Evolutionary conservation across 2,329 filamentous ascomycete species (phyloP), one percentile per base, ranked within the genome.

Genomic region (Penicillium sp.): DNA sequence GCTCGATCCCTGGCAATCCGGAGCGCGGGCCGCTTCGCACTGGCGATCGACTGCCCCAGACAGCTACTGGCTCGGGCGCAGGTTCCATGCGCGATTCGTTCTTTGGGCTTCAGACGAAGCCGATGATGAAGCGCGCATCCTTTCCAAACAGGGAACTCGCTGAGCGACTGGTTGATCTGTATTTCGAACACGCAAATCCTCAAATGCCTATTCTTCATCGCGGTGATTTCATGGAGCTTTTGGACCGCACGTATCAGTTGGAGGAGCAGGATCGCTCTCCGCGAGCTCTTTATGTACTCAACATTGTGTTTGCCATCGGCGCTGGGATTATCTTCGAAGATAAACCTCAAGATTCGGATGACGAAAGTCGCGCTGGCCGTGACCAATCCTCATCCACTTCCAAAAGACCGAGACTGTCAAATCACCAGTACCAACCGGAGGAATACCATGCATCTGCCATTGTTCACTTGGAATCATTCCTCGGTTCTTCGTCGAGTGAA

Each of bases 381-480:
- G 60, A 55, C 18, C 51, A 51, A 39, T 59, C 64, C 9, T 55
- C 57, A 26, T 64, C 61, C 28, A 59, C 60, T 16, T 66, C 67
- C 26, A 77, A 76, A 51, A 69, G 71, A 47, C 79, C 52, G 74
- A 85, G 67, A 72, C 73, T 60, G 59, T 79, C 67, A 67, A 79
- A 63, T 67, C 78, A 74, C 71, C 82, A 84, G 64, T 76, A 78
- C 54, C 89, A 94, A 65, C 90, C 91, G 0, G 93, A 97, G 65
- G 89, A 95, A 67, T 97, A 97, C 65, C 91, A 97, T 67, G 90
- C 93, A 1, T 93, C 89, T 44, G 91, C 91, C 13, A 94, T 96
- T 56, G 81, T 94, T 14, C 89, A 97, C 64, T 76, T 97, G 6
- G 91, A 96, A 64, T 82, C 85, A 6, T 95, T 93, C 61, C 75